Conservation (phyloP, 352 stramenopile genomes). For the Phytophthora idaei region DNA sequence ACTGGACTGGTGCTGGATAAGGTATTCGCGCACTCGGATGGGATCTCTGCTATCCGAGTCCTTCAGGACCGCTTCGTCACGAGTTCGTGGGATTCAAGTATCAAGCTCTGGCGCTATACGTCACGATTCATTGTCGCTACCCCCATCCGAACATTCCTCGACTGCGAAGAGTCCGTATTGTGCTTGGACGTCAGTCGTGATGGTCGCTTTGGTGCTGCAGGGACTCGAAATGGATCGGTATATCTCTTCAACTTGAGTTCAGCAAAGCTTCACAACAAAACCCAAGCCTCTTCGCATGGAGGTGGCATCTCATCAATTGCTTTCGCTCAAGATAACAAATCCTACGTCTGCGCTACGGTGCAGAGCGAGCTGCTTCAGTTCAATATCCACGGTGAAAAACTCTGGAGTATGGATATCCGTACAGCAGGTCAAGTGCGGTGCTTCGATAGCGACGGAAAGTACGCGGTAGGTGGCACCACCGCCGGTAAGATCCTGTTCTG, state of each 20-base stretch:
- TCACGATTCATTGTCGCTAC: conserved; percentile 52
- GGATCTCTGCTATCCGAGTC: conserved; percentile 72
- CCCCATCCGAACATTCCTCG: conserved; percentile 58
- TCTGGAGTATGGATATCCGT: conserved; percentile 58
- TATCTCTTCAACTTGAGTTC: conserved; percentile 57
- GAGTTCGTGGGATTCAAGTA: conserved; percentile 79
- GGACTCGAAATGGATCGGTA: conserved; percentile 58
- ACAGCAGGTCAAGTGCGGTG: conserved; percentile 62
- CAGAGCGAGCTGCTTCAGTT: conserved; percentile 72
- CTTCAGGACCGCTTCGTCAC: conserved; percentile 64
- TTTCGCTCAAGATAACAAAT: conserved; percentile 56
- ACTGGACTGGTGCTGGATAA: conserved; percentile 66
- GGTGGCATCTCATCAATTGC: conserved; percentile 59
- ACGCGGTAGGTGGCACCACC: conserved; percentile 69
- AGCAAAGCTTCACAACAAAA: conserved; percentile 31
- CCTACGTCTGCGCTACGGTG: conserved; percentile 74
- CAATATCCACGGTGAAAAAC: conserved; percentile 50
- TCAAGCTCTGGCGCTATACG: conserved; percentile 81
- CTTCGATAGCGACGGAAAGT: conserved; percentile 77
- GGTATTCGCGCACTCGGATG: conserved; percentile 66
- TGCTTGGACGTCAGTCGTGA: conserved; percentile 72
- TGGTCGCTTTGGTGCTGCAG: conserved; percentile 51
- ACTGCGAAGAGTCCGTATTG: conserved; percentile 69
- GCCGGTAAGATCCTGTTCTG: conserved; percentile 71
- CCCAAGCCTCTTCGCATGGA: conserved; percentile 36